Conservation (phyloP, 768 basidiomycete species). For the Russula olivacea region DNA sequence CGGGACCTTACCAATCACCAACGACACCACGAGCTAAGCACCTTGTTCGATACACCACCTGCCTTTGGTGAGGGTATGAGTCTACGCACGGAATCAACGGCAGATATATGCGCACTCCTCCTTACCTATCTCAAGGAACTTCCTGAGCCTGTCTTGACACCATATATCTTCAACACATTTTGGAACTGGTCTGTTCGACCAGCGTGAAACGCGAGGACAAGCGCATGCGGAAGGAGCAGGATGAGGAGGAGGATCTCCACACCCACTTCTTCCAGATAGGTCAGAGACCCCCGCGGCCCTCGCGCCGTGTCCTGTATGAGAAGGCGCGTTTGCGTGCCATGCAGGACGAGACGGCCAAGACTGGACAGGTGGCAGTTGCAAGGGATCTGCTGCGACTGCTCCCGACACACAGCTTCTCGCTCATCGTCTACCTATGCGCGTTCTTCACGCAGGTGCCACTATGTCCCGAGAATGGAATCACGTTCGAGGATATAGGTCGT, state of each 20-base stretch:
- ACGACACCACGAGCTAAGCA: constrained; percentile 37
- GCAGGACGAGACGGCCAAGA: too few species aligned
- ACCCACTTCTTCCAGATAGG: constrained; percentile 29
- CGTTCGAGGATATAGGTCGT: constrained; percentile 40
- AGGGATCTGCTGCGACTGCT: too few species aligned
- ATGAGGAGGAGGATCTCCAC: constrained; percentile 33
- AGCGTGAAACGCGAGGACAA: constrained; percentile 35
- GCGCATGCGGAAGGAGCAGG: constrained; percentile 29
- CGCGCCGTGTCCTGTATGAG: constrained; percentile 12
- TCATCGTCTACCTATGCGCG: too few species aligned
- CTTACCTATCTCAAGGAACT: constrained; percentile 44
- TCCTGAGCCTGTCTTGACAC: constrained; percentile 42
- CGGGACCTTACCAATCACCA: constrained; percentile 39
- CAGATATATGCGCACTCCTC: constrained; percentile 43
- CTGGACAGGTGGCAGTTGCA: too few species aligned
- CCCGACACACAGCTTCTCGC: too few species aligned
- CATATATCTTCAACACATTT: constrained; percentile 38
- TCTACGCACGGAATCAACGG: constrained; percentile 30
- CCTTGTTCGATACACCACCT: constrained; percentile 35
- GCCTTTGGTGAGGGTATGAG: too few species aligned
- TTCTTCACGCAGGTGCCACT: constrained; percentile 48
- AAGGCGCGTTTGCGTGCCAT: too few species aligned
- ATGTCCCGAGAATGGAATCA: constrained; percentile 45
- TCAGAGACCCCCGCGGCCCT: constrained; percentile 21
- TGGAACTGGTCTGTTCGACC: constrained; percentile 43